Conservation (phyloP, 805 yeast species). For the Wickerhamomyces sydowiorum region DNA sequence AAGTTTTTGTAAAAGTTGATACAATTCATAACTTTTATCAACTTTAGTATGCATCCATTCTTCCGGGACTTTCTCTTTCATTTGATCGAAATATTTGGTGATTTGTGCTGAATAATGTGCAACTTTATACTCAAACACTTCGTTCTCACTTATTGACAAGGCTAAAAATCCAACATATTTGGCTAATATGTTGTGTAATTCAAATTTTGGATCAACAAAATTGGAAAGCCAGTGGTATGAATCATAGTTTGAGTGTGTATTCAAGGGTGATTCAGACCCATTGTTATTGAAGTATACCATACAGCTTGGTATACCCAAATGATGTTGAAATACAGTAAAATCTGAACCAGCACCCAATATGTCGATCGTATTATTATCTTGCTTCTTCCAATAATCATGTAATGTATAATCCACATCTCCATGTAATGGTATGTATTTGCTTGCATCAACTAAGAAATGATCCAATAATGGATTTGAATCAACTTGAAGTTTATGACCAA, state of each 20-base stretch:
- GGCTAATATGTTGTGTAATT: slow-evolving; percentile 50
- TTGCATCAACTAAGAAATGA: slow-evolving; percentile 36
- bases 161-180: slow-evolving; percentile 53
- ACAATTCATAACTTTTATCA: background rate
- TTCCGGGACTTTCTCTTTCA: slow-evolving; percentile 21
- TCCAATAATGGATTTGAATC: slow-evolving; percentile 55
- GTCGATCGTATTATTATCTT: slow-evolving; percentile 31
- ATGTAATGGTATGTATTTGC: slow-evolving; percentile 40
- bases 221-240: slow-evolving; percentile 49
- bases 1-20: slow-evolving; percentile 4
- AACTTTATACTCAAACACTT: slow-evolving; percentile 45
- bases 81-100: slow-evolving; percentile 26
- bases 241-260: slow-evolving; percentile 55
- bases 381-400: slow-evolving; percentile 40
- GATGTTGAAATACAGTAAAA: slow-evolving; percentile 55
- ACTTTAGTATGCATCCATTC: slow-evolving; percentile 23
- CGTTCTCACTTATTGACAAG: slow-evolving; percentile 50
- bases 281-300: slow-evolving; percentile 37
- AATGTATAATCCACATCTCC: slow-evolving; percentile 32
- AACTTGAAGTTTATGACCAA: slow-evolving; percentile 43
- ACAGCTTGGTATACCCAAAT: slow-evolving; percentile 61
- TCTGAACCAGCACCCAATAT: slow-evolving; percentile 48
- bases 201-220: slow-evolving; percentile 46
- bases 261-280: slow-evolving; percentile 33
- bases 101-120: slow-evolving; percentile 43